Conservation (phyloP, 495 filamentous ascomycete genomes). For the Aspergillus carlsbadensis region DNA sequence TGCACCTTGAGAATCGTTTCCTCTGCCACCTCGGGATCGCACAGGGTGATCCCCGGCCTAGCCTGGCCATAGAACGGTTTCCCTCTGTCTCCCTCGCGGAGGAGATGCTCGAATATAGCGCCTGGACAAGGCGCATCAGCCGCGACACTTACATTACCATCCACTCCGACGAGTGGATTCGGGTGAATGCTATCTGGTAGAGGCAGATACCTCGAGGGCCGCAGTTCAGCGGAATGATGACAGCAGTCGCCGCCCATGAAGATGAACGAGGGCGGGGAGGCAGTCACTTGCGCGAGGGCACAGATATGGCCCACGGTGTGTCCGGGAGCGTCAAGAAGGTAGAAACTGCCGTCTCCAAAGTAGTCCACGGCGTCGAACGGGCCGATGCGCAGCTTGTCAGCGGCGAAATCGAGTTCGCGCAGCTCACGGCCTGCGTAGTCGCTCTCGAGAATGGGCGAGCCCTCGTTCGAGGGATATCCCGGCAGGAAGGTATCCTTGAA, state of each 20-base stretch:
- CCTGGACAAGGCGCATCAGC: no score
- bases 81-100: slow-evolving; percentile 5
- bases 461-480: slow-evolving; percentile 47
- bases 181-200: slow-evolving; percentile 13
- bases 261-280: slow-evolving; percentile 34
- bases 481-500: slow-evolving; percentile 48
- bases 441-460: slow-evolving; percentile 39
- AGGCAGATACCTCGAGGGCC: slow-evolving; percentile 44
- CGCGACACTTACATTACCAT: background rate
- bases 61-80: slow-evolving; percentile 16
- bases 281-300: slow-evolving; percentile 37
- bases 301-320: slow-evolving; percentile 44
- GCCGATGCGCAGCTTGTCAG: slow-evolving; percentile 29
- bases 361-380: slow-evolving; percentile 53
- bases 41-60: background rate
- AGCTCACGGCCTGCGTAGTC: slow-evolving; percentile 29
- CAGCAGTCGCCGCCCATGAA: slow-evolving; percentile 48
- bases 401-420: slow-evolving; percentile 48
- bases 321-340: slow-evolving; percentile 43
- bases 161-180: background rate
- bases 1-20: slow-evolving; percentile 42
- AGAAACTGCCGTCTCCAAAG: slow-evolving; percentile 46
- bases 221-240: slow-evolving; percentile 52
- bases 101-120: slow-evolving; percentile 1
- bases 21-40: slow-evolving; percentile 15